Evolutionary conservation across 2,329 filamentous ascomycete species (phyloP).

Genomic region (Sporothrix euskadiensis): DNA sequence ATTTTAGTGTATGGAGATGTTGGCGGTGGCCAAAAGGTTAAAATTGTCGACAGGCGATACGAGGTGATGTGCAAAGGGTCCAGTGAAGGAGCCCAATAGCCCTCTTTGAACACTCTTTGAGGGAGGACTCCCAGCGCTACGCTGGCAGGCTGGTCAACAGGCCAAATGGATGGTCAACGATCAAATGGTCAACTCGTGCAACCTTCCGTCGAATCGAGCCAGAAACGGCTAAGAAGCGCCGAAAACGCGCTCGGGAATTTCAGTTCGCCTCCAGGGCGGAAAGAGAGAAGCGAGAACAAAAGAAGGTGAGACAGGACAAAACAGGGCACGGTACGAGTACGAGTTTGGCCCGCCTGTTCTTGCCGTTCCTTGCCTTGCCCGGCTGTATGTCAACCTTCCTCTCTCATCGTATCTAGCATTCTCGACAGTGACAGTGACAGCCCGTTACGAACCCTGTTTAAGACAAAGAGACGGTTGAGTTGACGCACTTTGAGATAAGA

Average conservation of each 20-base stretch:
- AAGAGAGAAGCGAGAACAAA: neutral
- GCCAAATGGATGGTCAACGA: no score
- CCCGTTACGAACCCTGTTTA: neutral
- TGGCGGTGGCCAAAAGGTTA: neutral
- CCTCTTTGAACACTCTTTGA: neutral
- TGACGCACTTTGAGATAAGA: neutral
- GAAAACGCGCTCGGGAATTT: neutral
- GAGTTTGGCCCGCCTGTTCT: neutral
- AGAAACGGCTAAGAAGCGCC: neutral
- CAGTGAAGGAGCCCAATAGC: neutral
- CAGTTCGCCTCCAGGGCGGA: neutral
- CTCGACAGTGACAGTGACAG: neutral
- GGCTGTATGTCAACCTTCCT: neutral
- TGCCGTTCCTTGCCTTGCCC: neutral
- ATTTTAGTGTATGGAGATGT: neutral
- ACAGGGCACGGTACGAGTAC: constrained; percentile 3
- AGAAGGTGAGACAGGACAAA: neutral
- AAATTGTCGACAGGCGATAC: neutral
- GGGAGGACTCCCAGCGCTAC: neutral
- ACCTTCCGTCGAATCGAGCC: neutral
- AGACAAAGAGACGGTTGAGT: neutral
- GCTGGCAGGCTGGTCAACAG: neutral
- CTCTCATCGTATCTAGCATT: neutral
- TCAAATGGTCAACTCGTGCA: neutral
- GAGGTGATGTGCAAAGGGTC: neutral